Base-by-base conservation (phyloP, 768 basidiomycete species). In the Xerocomellus intermedius region DNA sequence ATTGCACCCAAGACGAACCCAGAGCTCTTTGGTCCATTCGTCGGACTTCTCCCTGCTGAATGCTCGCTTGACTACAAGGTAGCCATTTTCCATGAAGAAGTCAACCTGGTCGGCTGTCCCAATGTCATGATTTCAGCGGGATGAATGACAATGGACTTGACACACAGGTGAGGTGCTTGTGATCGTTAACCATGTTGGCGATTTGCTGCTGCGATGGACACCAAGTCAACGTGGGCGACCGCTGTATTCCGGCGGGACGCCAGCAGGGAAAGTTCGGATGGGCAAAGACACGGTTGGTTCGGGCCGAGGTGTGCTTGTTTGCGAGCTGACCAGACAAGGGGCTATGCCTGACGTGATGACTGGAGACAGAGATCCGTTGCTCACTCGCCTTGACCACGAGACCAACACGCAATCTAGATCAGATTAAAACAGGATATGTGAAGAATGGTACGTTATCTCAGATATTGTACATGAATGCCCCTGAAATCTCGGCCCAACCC, bases 71-170 rank as follows among this genome's bases (percentile, higher is more conserved):
- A 86, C 76, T 24, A 80, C 69, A 41, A 85, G 69, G 57, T 78
- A 85, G 6, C 84, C 83, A 56, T 82, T 69, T 55, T 81, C 74
- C 41, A 86, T 72, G 65, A 85, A 86, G 60, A 81, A 77, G 37
- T 79, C 69, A n/a, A 81, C 74, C 56, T 85, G 78, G 47, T 76
- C 13, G 16, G 22, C 47, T 56, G 17, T 36, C 41, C 46, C 37
- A 21, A 17, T 24, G 24, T 33, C 32, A 22, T n/a, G 8, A 24
- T n/a, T 37, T 48, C 49, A 26, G 19, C 10, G 2, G 13, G 24
- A 26, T 12, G 8, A 12, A 28, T 14, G 14, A n/a, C 19, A 5
- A 21, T 24, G 14, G 19, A 38, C 21, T 47, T 17, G 13, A 47
- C 44, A 13, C 22, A 58, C 33, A 3, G 39, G 28, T 28, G 28